Evolutionary conservation across 2,329 filamentous ascomycete species (phyloP).

Genomic region (Colletotrichum orbiculare): DNA sequence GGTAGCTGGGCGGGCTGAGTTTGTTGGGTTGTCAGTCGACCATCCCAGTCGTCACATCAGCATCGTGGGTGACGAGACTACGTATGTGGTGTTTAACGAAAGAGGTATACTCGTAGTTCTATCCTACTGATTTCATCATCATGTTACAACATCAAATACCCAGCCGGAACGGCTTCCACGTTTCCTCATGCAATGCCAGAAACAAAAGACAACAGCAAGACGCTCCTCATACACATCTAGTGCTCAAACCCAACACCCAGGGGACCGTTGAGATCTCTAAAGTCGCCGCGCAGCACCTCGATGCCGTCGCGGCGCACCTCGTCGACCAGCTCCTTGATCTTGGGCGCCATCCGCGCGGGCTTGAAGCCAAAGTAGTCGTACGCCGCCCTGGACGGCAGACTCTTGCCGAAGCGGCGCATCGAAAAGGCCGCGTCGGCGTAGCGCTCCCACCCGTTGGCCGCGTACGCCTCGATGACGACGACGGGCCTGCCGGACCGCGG

Average conservation of each 20-base stretch:
- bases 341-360: slow-evolving; percentile 51
- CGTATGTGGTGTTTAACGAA: neutral
- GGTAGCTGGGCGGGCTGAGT: neutral
- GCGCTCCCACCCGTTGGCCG: slow-evolving; percentile 68
- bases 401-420: slow-evolving; percentile 66
- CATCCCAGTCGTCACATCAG: too few relatives aligned
- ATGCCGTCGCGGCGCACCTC: slow-evolving; percentile 45
- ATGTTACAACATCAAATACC: neutral
- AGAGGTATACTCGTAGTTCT: neutral
- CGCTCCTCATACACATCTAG: neutral
- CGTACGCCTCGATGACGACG: slow-evolving; percentile 69
- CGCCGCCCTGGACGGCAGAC: slow-evolving; percentile 61
- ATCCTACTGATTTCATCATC: neutral
- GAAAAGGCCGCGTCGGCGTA: slow-evolving; percentile 67
- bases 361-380: slow-evolving; percentile 66
- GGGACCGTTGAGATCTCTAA: slow-evolving; percentile 43
- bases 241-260: slow-evolving; percentile 34
- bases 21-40: too few relatives aligned
- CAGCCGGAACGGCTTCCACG: neutral
- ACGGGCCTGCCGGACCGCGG: slow-evolving; percentile 54
- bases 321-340: slow-evolving; percentile 41
- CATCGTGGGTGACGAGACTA: neutral
- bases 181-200: neutral
- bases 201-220: too few relatives aligned
- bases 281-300: slow-evolving; percentile 46